These are phyloP conservation scores for Fusarium pseudocircinatum DNA, from an alignment of 2,329 filamentous ascomycete species.

Conservation along the genomic window DNA sequence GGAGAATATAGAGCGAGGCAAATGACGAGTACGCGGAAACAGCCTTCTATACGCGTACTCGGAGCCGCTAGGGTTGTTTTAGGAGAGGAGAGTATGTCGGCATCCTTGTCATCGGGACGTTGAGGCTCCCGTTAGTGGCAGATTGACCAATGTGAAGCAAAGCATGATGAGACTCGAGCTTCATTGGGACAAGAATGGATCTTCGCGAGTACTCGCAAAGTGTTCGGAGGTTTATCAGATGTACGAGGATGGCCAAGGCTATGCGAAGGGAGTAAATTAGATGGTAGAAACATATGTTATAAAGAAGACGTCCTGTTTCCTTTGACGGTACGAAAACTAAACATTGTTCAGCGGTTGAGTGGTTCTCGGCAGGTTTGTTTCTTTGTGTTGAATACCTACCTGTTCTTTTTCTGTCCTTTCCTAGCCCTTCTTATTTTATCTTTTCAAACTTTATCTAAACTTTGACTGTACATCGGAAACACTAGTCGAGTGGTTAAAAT, in stretches of 20 bases:
- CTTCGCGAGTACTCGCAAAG: background rate
- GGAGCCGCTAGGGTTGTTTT: constrained; percentile 23
- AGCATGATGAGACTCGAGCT: background rate
- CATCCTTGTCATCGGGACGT: constrained; percentile 11
- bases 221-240: background rate
- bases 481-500: background rate
- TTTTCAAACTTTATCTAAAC: background rate
- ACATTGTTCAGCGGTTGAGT: background rate
- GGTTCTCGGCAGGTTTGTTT: too few relatives aligned
- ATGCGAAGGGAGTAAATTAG: background rate
- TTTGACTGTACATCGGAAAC: background rate
- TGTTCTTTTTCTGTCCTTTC: background rate
- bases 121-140: constrained; percentile 1
- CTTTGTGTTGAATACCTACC: background rate
- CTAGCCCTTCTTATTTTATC: background rate
- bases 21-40: constrained; percentile 37
- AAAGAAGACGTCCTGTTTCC: background rate
- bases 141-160: background rate
- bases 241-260: background rate
- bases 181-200: background rate
- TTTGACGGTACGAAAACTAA: background rate
- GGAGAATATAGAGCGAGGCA: constrained; percentile 8
- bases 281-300: background rate
- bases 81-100: background rate
- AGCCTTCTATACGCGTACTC: constrained; percentile 35